Base-by-base conservation (phyloP, 345 rosid genomes). In the Conringia planisiliqua region DNA sequence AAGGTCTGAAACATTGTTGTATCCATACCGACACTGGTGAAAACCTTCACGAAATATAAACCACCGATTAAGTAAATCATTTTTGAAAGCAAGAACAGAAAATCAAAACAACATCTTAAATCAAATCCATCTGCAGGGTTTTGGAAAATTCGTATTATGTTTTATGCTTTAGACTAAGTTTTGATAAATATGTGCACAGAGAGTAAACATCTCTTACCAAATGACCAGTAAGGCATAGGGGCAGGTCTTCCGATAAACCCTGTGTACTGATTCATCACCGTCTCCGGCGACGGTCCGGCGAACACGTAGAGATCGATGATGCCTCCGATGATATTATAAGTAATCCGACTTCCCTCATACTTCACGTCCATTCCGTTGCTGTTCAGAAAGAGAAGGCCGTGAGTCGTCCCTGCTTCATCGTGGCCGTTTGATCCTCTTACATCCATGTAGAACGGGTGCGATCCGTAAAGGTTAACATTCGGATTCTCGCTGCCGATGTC, bases 151-250 rank as follows among this genome's bases (percentile, higher is more conserved):
- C 2, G 0, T 35, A 7, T 7, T 33, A 9, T 22, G 44, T 13
- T 26, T 30, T 47, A 27, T 17, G 20, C 43, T 18, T 17, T 46
- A 27, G 22, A 35, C 47, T 27, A 52, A 47, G 13, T n/a, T 29
- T 29, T 14, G 7, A 57, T 44, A 40, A 64, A 32, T 10, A 16
- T 30, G 5, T 52, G 16, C 2, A 27, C 4, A 26, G 9, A 47
- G 50, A 42, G n/a, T 3, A 50, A 61, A 6, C 1, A 6, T 27
- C 62, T 33, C 79, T 20, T 63, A 88, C 95, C 92, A 26, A 89
- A 85, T 20, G 97, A 87, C 97, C 97, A 89, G 58, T 89, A 87
- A 16, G 97, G 94, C 94, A 89, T 87, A 7, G 94, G 84, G 1
- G 97, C 84, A 55, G 92, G 89, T 47, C 87, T 80, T 42, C 97